Evolutionary conservation across 2,329 filamentous ascomycete species (phyloP), one percentile per base, ranked within the genome.

Genomic region (Thelonectria rubi): DNA sequence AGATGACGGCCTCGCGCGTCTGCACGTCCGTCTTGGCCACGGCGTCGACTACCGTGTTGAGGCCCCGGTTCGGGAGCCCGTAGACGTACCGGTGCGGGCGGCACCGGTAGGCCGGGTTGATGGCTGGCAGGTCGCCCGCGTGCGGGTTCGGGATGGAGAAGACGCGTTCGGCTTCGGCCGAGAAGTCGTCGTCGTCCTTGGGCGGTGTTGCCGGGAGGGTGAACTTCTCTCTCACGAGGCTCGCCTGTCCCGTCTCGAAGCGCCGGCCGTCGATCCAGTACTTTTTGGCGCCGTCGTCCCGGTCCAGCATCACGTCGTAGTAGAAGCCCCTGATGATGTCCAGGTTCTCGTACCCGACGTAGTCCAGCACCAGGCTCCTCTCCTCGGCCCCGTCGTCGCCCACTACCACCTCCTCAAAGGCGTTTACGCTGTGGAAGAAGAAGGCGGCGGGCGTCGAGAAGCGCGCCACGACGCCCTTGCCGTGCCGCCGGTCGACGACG

Each of bases 401-500:
- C 0, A 70, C n/a, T n/a, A n/a, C 62, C 0, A 69, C 65, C 64
- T 91, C 84, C 69, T 94, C 91, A 73, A 88, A 95, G 0, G 91
- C 86, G 67, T 96, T 96, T 72, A 92, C 80, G 0, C 86, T 86
- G 76, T 97, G 92, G 75, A 96, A 96, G 75, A 87, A 89, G 79
- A 94, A 96, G 48, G 88, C 88, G 0, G 90, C 84, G 0, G 86
- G 82, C 15, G 86, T 89, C 17, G 88, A 84, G 69, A 91, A 94
- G 2, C 82, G 85, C 8, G 86, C 89, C 0, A 95, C 82, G 0
- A 95, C 78, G 0, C 92, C 91, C 49, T 81, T 81, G 4, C 81
- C 84, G 2, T 80, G 76, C 3, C 73, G 80, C 1, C 92, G 86
- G 72, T 95, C 91, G 17, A 96, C 76, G 0, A 96, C 85, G 65